phyloP scores from a whole-genome alignment of 2,329 filamentous ascomycete genomes.

The Capronia epimyces region DNA sequence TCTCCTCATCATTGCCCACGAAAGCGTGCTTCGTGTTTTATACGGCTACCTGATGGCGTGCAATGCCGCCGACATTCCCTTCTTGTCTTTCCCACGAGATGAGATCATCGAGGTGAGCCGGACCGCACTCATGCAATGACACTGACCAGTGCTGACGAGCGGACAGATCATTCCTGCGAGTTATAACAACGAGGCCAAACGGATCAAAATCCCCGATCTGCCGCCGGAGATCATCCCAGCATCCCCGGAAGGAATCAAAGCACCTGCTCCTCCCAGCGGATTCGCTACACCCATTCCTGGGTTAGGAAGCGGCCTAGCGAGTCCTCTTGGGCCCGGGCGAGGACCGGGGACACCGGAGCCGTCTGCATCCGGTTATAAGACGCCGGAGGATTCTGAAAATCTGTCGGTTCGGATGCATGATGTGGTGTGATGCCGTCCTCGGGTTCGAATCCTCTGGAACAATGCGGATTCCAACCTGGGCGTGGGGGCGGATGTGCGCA shows the following conservation, averaged over 20 bases:
- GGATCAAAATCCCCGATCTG: slow-evolving; percentile 73
- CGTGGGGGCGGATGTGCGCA: no score
- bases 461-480: background rate
- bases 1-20: slow-evolving; percentile 95
- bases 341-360: slow-evolving; percentile 37
- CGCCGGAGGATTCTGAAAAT: slow-evolving; percentile 27
- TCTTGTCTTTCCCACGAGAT: slow-evolving; percentile 85
- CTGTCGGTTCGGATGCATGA: slow-evolving; percentile 29
- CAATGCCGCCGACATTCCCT: slow-evolving; percentile 88
- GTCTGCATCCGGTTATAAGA: slow-evolving; percentile 36
- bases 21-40: slow-evolving; percentile 91
- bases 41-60: slow-evolving; percentile 99
- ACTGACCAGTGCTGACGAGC: slow-evolving; percentile 1
- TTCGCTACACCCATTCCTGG: slow-evolving; percentile 42
- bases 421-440: slow-evolving; percentile 20
- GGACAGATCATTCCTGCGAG: slow-evolving; percentile 81
- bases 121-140: slow-evolving; percentile 10
- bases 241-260: slow-evolving; percentile 74
- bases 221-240: slow-evolving; percentile 63
- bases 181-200: slow-evolving; percentile 92
- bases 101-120: slow-evolving; percentile 80
- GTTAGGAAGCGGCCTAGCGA: slow-evolving; percentile 35
- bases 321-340: slow-evolving; percentile 31
- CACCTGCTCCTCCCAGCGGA: slow-evolving; percentile 62
- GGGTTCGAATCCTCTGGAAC: no score